Base-by-base conservation (phyloP, 495 filamentous ascomycete genomes). In the Penicillium odoratum region DNA sequence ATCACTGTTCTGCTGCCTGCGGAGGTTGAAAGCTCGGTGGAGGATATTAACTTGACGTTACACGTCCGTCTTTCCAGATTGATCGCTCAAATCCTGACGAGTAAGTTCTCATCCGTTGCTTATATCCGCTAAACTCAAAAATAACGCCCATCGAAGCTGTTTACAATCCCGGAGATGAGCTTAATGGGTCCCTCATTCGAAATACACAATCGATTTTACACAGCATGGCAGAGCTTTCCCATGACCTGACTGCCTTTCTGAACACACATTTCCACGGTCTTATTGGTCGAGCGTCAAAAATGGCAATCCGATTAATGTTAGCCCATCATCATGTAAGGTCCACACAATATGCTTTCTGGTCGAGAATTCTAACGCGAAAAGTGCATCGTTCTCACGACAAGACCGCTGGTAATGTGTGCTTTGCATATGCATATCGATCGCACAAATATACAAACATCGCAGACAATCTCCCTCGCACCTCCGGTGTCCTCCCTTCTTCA, bases 1-100 rank as follows among this genome's bases (percentile, higher is more conserved):
- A 74, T 76, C 38, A 73, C 70, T 15, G 72, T 69, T 4, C 63
- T 56, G 18, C 50, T 74, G 8, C 70, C 70, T 11, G 64, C 70
- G 26, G 61, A 70, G 18, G 57, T 65, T 10, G 55, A 62, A n/a
- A 36, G 53, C 43, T 68, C 67, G 1, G 60, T 70, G 6, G 65
- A 72, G 44, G 54, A 69, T 29, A 56, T 64, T 7, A 69, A 66
- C 15, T 38, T 72, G 16, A 70, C 69, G 28, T 55, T 72, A 5
- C 69, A 72, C 51, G 67, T 72, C 11, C 59, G 65, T 13, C 59
- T 72, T 34, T 65, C 67, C 5, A 60, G 66, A 4, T 48, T 72
- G 5, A 72, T 69, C 56, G 65, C 69, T 16, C 62, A 55, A 7
- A 72, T 69, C 28, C 28, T 72, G 28, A 64, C 69, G 7, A 69